phyloP scores from a whole-genome alignment of 768 basidiomycete species.

The Lanmaoa rubissima region DNA sequence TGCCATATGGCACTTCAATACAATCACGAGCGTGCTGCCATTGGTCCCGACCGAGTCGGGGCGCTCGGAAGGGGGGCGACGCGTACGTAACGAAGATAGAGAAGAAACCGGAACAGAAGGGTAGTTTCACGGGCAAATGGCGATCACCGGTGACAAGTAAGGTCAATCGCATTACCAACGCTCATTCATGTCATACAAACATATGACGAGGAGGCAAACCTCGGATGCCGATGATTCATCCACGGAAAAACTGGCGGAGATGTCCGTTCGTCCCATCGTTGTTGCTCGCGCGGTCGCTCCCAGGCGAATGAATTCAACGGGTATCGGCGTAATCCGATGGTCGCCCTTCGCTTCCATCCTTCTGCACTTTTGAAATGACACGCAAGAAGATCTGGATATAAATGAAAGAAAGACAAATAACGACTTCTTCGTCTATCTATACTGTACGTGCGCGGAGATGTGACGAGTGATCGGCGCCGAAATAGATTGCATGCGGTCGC shows the following conservation, averaged over 20 bases:
- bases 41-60: neutral
- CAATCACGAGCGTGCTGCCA: neutral
- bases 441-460: slow-evolving; percentile 15
- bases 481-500: slow-evolving; percentile 3
- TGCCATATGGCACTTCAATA: neutral
- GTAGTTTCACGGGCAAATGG: neutral
- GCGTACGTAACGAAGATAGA: neutral
- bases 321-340: neutral
- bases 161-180: neutral
- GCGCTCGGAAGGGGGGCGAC: neutral
- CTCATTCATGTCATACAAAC: no score
- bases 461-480: slow-evolving; percentile 2
- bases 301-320: neutral
- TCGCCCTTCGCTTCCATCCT: neutral
- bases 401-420: neutral
- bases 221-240: neutral
- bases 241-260: neutral
- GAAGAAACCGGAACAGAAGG: no score
- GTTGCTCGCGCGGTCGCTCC: neutral
- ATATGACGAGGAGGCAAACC: no score
- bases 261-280: neutral
- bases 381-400: slow-evolving; percentile 10
- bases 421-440: slow-evolving; percentile 10
- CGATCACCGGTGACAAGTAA: neutral
- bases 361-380: neutral